A percentile compares a stretch with the other conserved stretches of the same genome.
Evolutionary conservation across 352 stramenopile genomes (phyloP).

Genomic region (Phytophthora agathidicida): DNA sequence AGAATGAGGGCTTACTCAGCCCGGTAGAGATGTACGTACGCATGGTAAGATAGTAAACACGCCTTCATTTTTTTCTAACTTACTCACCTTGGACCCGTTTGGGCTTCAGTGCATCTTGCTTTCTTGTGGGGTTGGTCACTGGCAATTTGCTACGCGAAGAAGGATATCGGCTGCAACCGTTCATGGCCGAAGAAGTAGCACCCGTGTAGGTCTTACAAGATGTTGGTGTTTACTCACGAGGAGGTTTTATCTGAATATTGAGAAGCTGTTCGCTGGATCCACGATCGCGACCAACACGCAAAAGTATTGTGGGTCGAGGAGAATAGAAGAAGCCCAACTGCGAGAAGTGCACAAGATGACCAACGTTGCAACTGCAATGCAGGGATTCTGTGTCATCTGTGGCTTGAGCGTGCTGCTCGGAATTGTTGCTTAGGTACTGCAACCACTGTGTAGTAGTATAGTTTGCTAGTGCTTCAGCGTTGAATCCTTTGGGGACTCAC

Average conservation of each 20-base stretch:
- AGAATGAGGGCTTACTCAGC: conserved; percentile 8
- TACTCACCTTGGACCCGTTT: no score
- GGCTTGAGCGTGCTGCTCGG: neutral
- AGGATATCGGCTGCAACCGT: neutral
- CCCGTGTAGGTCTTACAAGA: neutral
- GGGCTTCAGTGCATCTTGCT: no score
- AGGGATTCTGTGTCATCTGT: neutral
- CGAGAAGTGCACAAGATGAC: neutral
- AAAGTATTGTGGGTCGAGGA: conserved; percentile 1
- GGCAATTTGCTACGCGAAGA: neutral
- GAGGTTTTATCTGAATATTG: neutral
- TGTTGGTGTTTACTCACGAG: neutral
- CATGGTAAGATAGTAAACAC: conserved; percentile 11
- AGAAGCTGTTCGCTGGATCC: neutral
- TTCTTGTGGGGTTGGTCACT: neutral
- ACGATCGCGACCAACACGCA: neutral
- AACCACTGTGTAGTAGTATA: no score
- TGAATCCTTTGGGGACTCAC: no score
- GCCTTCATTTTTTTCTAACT: conserved; percentile 1
- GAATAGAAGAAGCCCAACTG: neutral
- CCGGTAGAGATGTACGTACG: conserved; percentile 10
- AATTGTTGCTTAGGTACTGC: neutral
- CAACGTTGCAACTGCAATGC: neutral
- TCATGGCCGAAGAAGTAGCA: neutral
- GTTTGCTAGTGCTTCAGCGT: no score